Evolutionary conservation across 179 eudicot genomes (phyloP), one percentile per base, ranked within the genome.

Genomic region (Drosera spatulata): DNA sequence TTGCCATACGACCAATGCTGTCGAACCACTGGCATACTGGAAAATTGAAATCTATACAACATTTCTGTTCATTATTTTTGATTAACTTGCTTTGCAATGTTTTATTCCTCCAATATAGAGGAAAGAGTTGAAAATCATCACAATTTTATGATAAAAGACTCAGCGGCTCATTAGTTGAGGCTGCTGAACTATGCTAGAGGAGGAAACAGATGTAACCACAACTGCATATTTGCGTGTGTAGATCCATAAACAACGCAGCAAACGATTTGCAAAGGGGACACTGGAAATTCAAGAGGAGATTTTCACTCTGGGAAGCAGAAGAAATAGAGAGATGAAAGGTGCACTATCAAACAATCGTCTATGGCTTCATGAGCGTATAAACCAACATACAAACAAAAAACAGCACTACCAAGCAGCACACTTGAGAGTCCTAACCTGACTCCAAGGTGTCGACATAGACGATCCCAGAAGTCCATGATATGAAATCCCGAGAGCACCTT

Each of bases 381-480:
- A 55, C 43, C 13, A 33, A 37, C 5, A 37, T 4, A 55, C 11
- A 55, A 8, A 39, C 10, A 66, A 67, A 65, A 63, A 70, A 62
- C 61, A 60, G 14, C 69, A 69, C 69, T 59, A 67, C 69, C 56
- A 68, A 43, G 66, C 33, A 22, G 33, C 64, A 68, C 59, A 71
- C 62, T 59, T 61, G 50, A 71, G 66, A 69, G 74, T 53, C 64
- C 89, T 75, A 71, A 91, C 97, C 97, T 85, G 88, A 88, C 94
- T 69, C 91, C 88, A 53, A 91, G 96, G 55, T 79, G 71, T 62
- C 58, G 77, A 77, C 97, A 91, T 8, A 91, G 74, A 11, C 97
- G 85, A 69, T 91, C 96, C 97, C 97, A 91, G 68, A 91, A 88
- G 73, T 79, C 82, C 97, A 91, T 85, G 70, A 91, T 91, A 62